Evolutionary conservation across 1,139 yeast genomes (phyloP).

Genomic region (Yamadazyma triangularis): DNA sequence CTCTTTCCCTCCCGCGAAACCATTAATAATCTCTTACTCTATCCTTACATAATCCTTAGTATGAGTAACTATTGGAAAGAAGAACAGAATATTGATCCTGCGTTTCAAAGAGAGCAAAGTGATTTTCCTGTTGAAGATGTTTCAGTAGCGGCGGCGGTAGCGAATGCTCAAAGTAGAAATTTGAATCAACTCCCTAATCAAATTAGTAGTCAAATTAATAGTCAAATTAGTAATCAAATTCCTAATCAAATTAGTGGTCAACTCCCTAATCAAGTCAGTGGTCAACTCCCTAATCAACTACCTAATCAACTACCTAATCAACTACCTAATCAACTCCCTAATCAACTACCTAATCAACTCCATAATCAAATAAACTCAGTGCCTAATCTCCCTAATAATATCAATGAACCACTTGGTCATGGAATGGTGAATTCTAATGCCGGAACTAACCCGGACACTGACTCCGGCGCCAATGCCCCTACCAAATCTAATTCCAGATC

Average conservation of each 20-base stretch:
- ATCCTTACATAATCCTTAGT: slow-evolving; percentile 2
- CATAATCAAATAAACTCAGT: not conserved
- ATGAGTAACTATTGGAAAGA: slow-evolving; percentile 7
- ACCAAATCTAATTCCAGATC: not conserved
- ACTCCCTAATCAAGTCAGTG: slow-evolving; percentile 8
- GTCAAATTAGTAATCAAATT: not conserved
- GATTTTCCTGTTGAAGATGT: slow-evolving; percentile 25
- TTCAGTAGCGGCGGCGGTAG: slow-evolving; percentile 30
- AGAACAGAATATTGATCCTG: slow-evolving; percentile 27
- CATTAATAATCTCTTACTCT: slow-evolving; percentile 7
- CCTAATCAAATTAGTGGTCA: slow-evolving; percentile 1
- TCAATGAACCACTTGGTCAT: no score
- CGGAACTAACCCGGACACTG: not conserved
- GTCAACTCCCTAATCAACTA: no score
- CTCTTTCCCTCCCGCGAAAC: no score
- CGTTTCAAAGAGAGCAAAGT: slow-evolving; percentile 24
- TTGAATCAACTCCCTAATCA: not conserved
- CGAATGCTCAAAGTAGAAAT: slow-evolving; percentile 10
- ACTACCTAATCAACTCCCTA: no score
- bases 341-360: not conserved
- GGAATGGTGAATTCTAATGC: not conserved
- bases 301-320: no score
- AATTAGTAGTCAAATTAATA: not conserved
- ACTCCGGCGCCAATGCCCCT: slow-evolving; percentile 1
- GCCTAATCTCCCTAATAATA: not conserved